phyloP scores from a whole-genome alignment of 2,329 filamentous ascomycete species.

The Botrytis cinerea region DNA sequence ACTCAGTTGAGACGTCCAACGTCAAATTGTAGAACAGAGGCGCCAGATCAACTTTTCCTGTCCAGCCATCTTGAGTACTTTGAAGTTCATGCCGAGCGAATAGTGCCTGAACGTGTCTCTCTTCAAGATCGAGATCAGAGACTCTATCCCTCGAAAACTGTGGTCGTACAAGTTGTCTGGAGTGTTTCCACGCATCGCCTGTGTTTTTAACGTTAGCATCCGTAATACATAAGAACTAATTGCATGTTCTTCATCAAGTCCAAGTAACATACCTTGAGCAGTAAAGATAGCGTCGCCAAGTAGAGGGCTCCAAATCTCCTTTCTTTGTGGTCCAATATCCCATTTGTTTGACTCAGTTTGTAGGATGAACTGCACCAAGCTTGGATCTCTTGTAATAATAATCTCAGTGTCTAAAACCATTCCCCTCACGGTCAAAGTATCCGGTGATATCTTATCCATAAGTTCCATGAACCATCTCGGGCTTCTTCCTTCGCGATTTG shows the following conservation, averaged over 20 bases:
- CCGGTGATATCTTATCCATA: not conserved
- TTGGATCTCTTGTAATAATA: constrained; percentile 12
- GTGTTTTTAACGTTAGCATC: not conserved
- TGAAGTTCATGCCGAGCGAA: constrained; percentile 22
- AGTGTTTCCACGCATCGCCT: constrained; percentile 42
- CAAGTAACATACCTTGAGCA: constrained; percentile 1
- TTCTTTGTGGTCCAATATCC: constrained; percentile 43
- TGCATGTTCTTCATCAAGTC: not conserved
- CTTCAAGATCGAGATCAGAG: constrained; percentile 47
- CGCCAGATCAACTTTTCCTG: constrained; percentile 58
- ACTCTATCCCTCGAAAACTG: constrained; percentile 49
- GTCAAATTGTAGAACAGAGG: constrained; percentile 65
- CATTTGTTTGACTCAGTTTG: constrained; percentile 33
- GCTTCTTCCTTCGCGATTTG: constrained; percentile 10
- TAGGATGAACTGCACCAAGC: constrained; percentile 4
- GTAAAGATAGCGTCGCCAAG: constrained; percentile 37
- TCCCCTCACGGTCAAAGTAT: constrained; percentile 7
- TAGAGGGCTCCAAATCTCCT: constrained; percentile 40
- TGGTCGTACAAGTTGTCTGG: constrained; percentile 45
- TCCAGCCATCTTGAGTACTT: constrained; percentile 31
- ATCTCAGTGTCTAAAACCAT: constrained; percentile 12
- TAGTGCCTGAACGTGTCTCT: constrained; percentile 45
- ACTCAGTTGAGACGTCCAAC: constrained; percentile 65
- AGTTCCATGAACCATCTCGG: constrained; percentile 7
- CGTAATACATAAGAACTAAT: not conserved